Percentiles rank a stretch among this genome's conserved stretches.
These are phyloP conservation scores for Claviceps fusiformis DNA, from an alignment of 2,329 filamentous ascomycete genomes.

Conservation along the genomic window DNA sequence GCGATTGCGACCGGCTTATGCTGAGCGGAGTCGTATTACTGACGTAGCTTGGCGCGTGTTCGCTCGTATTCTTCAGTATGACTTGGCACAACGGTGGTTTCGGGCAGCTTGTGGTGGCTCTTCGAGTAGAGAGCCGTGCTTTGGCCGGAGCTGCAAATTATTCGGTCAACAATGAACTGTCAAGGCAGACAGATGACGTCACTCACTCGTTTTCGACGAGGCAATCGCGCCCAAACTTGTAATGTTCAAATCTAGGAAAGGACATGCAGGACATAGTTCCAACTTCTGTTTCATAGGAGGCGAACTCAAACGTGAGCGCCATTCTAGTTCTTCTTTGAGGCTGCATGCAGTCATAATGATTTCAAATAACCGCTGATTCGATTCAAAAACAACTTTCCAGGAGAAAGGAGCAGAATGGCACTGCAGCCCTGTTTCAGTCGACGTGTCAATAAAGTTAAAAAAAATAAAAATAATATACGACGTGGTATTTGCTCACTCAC, in stretches of 20 bases:
- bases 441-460: background rate
- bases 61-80: slow-evolving; percentile 74
- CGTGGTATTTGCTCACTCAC: slow-evolving; percentile 24
- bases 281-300: slow-evolving; percentile 35
- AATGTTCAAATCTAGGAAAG: slow-evolving; percentile 55
- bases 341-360: slow-evolving; percentile 79
- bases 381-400: slow-evolving; percentile 84
- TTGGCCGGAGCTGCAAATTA: slow-evolving; percentile 40
- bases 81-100: slow-evolving; percentile 60
- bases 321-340: slow-evolving; percentile 62
- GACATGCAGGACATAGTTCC: slow-evolving; percentile 37
- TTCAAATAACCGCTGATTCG: slow-evolving; percentile 64
- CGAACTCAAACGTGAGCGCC: slow-evolving; percentile 55
- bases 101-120: slow-evolving; percentile 59
- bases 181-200: background rate
- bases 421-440: slow-evolving; percentile 50
- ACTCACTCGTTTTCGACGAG: slow-evolving; percentile 54
- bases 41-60: slow-evolving; percentile 40
- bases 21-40: slow-evolving; percentile 29
- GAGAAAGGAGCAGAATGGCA: slow-evolving; percentile 77
- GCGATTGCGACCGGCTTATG: slow-evolving; percentile 67
- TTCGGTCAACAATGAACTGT: background rate
- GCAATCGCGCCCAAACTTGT: slow-evolving; percentile 63
- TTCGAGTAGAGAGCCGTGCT: slow-evolving; percentile 63
- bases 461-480: background rate